Base-by-base conservation (phyloP, 345 rosid genomes). In the Citrus glauca region DNA sequence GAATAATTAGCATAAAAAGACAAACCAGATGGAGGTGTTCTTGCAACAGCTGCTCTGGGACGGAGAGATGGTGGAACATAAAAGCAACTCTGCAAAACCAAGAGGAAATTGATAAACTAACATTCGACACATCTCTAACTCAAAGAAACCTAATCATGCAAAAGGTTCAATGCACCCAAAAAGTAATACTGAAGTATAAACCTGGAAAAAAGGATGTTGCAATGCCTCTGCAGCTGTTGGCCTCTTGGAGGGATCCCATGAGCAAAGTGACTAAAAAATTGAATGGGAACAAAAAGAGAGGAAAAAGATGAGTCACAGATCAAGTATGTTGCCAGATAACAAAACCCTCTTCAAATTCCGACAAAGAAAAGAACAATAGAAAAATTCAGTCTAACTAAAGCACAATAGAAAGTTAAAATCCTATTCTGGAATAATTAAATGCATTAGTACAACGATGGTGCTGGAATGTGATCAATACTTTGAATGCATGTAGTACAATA, bases 121-220 rank as follows among this genome's bases (percentile, higher is more conserved):
- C 24, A 2, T 14, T 3, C 14, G 6, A 48, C 9, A 42, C 77
- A 72, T n/a, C 24, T 56, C 38, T 32, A 80, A 9, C 74, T 73
- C 28, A 37, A 45, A 37, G 17, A 25, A 8, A 30, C n/a, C 20
- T 68, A 27, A 63, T 6, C 22, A 38, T 53, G 14, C 42, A 73
- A 32, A 24, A 72, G 69, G 9, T n/a, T 22, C 28, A 62, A 35
- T 32, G n/a, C 11, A 32, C 25, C 20, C 14, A 17, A 61, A 10
- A 61, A 38, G 17, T 17, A 38, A 50, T 69, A 69, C 33, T 17
- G 25, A 17, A 73, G 27, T 28, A n/a, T 77, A 45, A 45, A 96
- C 99, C 98, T 91, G 91, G 78, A 96, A 96, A 88, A 92, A 96
- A 19, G 99, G 97, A 87, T 94, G 98, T 75, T 94, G 97, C 77